Percentiles rank a stretch among this genome's conserved stretches.
phyloP scores from a whole-genome alignment of 768 basidiomycete species.

The Bullera alba region DNA sequence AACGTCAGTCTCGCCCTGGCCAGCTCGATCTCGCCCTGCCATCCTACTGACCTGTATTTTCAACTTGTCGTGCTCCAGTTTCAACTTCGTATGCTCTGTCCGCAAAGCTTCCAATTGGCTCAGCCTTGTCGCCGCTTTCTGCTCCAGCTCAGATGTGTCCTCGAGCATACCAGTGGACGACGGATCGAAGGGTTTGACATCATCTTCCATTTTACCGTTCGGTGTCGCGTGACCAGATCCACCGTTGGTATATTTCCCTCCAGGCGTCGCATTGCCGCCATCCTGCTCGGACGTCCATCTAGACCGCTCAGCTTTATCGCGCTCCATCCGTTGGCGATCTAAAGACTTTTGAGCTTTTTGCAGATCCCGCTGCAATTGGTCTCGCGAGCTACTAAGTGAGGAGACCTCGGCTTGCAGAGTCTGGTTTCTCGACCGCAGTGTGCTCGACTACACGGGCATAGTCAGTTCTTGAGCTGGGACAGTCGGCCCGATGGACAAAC shows the following conservation, averaged over 20 bases:
- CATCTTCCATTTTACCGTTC: slow-evolving; percentile 29
- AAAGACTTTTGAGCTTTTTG: slow-evolving; percentile 24
- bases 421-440: slow-evolving; percentile 14
- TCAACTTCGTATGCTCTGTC: slow-evolving; percentile 24
- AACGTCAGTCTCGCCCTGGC: too few species aligned
- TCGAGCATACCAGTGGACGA: slow-evolving; percentile 14
- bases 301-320: slow-evolving; percentile 26
- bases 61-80: slow-evolving; percentile 29
- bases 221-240: slow-evolving; percentile 37
- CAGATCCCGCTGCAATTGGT: slow-evolving; percentile 22
- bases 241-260: slow-evolving; percentile 5
- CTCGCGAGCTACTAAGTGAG: slow-evolving; percentile 10
- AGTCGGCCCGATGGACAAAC: background rate
- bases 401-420: slow-evolving; percentile 22
- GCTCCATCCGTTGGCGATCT: slow-evolving; percentile 38
- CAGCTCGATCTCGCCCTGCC: too few species aligned
- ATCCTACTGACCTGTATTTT: slow-evolving; percentile 14
- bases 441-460: slow-evolving; percentile 11
- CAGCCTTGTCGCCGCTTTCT: slow-evolving; percentile 29
- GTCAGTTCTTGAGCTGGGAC: background rate
- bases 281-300: slow-evolving; percentile 18
- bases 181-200: slow-evolving; percentile 7
- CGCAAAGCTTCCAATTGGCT: slow-evolving; percentile 28
- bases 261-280: slow-evolving; percentile 20
- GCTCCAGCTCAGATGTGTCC: slow-evolving; percentile 31